phyloP scores from a whole-genome alignment of 1,284 basidiomycete genomes.

The Phlebopus sp. region DNA sequence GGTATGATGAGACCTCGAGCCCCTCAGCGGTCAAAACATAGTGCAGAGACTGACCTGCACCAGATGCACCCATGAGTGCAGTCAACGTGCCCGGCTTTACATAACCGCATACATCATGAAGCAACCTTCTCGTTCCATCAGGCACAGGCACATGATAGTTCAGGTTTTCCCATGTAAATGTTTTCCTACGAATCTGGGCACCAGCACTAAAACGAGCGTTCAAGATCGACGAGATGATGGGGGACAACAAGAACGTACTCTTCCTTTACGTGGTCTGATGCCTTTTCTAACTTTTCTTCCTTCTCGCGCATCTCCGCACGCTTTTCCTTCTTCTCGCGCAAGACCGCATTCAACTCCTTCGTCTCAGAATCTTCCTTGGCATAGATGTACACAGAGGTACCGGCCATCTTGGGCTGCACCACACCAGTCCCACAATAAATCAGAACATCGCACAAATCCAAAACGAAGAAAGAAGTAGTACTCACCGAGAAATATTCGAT shows the following conservation, averaged over 20 bases:
- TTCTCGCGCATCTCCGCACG: constrained; percentile 30
- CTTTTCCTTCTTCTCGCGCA: constrained; percentile 50
- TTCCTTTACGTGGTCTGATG: constrained; percentile 20
- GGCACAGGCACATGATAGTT: constrained; percentile 76
- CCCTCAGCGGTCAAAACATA: background rate
- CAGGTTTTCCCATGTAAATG: constrained; percentile 70
- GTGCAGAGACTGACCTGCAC: constrained; percentile 44
- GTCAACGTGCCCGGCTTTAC: constrained; percentile 86
- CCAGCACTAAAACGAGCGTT: constrained; percentile 3
- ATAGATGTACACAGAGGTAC: constrained; percentile 57
- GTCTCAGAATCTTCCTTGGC: constrained; percentile 70
- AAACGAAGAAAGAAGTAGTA: background rate
- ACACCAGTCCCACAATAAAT: background rate
- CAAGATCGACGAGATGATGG: background rate
- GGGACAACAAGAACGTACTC: constrained; percentile 5
- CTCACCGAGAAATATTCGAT: constrained; percentile 66
- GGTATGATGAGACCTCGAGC: constrained; percentile 19
- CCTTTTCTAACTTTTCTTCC: constrained; percentile 18
- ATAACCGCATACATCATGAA: constrained; percentile 87
- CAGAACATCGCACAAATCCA: background rate
- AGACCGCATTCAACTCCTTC: constrained; percentile 60
- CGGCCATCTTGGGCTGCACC: constrained; percentile 47
- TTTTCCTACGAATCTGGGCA: constrained; percentile 38
- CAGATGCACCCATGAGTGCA: constrained; percentile 78
- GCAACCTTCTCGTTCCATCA: constrained; percentile 64